Evolutionary conservation across 1,284 basidiomycete genomes (phyloP).

Genomic region (Irpex sp.): DNA sequence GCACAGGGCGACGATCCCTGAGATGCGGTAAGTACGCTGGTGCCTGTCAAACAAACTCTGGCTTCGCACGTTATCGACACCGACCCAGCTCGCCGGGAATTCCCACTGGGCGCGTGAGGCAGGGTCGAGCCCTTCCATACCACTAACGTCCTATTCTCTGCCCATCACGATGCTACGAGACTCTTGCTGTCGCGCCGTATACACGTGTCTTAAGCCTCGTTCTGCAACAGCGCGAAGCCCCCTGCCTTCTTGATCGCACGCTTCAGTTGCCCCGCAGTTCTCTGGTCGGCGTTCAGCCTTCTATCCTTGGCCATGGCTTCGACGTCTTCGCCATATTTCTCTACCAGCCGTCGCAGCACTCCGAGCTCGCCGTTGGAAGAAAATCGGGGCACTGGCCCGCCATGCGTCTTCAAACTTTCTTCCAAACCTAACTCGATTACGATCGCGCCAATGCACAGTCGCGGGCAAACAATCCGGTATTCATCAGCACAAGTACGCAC

Average conservation of each 20-base stretch:
- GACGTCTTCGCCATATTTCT: slow-evolving; percentile 72
- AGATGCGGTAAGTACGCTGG: neutral
- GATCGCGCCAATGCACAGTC: slow-evolving; percentile 10
- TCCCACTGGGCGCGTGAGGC: neutral
- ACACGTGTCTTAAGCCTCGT: slow-evolving; percentile 16
- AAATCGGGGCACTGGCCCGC: slow-evolving; percentile 49
- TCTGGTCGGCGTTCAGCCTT: slow-evolving; percentile 81
- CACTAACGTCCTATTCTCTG: neutral
- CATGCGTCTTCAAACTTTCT: slow-evolving; percentile 38
- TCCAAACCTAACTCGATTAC: slow-evolving; percentile 39
- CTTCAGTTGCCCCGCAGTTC: slow-evolving; percentile 80
- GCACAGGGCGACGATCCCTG: neutral
- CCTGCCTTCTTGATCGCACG: slow-evolving; percentile 57
- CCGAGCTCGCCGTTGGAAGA: slow-evolving; percentile 67
- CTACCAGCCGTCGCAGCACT: slow-evolving; percentile 69
- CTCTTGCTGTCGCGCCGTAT: slow-evolving; percentile 2
- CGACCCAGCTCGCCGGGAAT: neutral
- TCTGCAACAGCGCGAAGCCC: slow-evolving; percentile 26
- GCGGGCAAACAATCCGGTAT: slow-evolving; percentile 11
- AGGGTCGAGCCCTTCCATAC: slow-evolving; percentile 1
- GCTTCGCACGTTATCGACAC: slow-evolving; percentile 1
- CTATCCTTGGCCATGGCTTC: slow-evolving; percentile 79
- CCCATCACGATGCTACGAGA: slow-evolving; percentile 3
- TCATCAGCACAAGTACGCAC: slow-evolving; percentile 9
- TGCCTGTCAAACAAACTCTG: slow-evolving; percentile 7